Percentiles rank a stretch among this genome's conserved stretches.
Evolutionary conservation across 306 rosid species (phyloP).

Genomic region (Crotalaria pallida): DNA sequence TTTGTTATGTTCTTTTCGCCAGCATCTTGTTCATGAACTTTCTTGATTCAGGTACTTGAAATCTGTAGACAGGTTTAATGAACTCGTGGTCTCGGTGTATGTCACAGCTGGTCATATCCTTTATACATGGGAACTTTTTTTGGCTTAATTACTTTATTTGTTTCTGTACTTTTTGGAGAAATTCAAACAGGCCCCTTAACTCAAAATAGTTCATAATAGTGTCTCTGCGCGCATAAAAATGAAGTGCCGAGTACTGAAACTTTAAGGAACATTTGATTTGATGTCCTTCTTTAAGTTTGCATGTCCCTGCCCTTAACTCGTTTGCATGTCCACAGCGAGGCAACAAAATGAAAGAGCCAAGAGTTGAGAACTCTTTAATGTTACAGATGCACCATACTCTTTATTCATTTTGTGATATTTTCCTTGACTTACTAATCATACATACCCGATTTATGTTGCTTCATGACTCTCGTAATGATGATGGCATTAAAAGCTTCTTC

Average conservation of each 20-base stretch:
- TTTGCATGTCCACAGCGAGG: background rate
- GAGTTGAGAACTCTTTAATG: background rate
- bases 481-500: constrained; percentile 97
- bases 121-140: background rate
- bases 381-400: background rate
- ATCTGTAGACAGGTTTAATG: constrained; percentile 87
- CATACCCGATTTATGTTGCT: constrained; percentile 92
- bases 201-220: too few relatives aligned
- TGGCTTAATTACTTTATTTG: too few relatives aligned
- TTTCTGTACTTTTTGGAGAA: too few relatives aligned
- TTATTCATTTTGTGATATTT: constrained; percentile 8
- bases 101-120: constrained; percentile 99
- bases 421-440: constrained; percentile 58
- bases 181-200: too few relatives aligned
- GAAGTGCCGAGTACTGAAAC: background rate
- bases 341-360: background rate
- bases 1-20: background rate
- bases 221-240: too few relatives aligned
- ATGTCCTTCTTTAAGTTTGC: background rate
- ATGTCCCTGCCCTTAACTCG: constrained; percentile 4
- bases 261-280: background rate
- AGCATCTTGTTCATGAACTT: background rate
- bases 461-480: constrained; percentile 92
- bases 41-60: constrained; percentile 78
- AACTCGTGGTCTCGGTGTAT: constrained; percentile 81